A percentile compares a stretch with the other conserved stretches of the same genome.
Conservation (phyloP, 495 filamentous ascomycete genomes). For the Amniculicola lignicola region DNA sequence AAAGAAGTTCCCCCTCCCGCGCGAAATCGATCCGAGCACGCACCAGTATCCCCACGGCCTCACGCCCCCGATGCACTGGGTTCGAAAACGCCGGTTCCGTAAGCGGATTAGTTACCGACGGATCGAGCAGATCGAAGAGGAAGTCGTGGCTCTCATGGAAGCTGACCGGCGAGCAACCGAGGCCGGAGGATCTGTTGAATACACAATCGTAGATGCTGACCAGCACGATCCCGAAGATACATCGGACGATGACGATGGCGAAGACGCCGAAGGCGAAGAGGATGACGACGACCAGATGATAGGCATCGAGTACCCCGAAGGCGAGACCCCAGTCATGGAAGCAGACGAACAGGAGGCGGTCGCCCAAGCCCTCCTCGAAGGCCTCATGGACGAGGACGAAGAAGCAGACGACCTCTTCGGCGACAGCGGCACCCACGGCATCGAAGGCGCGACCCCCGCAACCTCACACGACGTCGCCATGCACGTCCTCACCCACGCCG, state of each 20-base stretch:
- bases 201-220: slow-evolving; percentile 63
- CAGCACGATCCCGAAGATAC: slow-evolving; percentile 44
- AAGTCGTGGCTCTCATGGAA: slow-evolving; percentile 71
- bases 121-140: slow-evolving; percentile 82
- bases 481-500: slow-evolving; percentile 8
- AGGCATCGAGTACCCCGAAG: slow-evolving; percentile 23
- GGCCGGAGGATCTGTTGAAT: slow-evolving; percentile 49
- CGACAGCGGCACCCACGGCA: slow-evolving; percentile 36
- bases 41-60: slow-evolving; percentile 88
- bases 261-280: slow-evolving; percentile 51
- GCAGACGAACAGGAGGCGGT: slow-evolving; percentile 44
- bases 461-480: slow-evolving; percentile 35
- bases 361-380: slow-evolving; percentile 53
- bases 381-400: slow-evolving; percentile 43
- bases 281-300: slow-evolving; percentile 14
- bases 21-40: slow-evolving; percentile 58
- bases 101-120: slow-evolving; percentile 76
- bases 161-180: slow-evolving; percentile 58
- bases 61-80: slow-evolving; percentile 85
- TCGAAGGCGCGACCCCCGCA: slow-evolving; percentile 21
- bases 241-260: slow-evolving; percentile 57
- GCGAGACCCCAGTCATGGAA: slow-evolving; percentile 27
- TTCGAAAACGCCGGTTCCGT: slow-evolving; percentile 79
- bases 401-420: slow-evolving; percentile 31
- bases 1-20: slow-evolving; percentile 60